phyloP scores from a whole-genome alignment of 2,329 filamentous ascomycete genomes.

The Gnomoniopsis smithogilvyi region DNA sequence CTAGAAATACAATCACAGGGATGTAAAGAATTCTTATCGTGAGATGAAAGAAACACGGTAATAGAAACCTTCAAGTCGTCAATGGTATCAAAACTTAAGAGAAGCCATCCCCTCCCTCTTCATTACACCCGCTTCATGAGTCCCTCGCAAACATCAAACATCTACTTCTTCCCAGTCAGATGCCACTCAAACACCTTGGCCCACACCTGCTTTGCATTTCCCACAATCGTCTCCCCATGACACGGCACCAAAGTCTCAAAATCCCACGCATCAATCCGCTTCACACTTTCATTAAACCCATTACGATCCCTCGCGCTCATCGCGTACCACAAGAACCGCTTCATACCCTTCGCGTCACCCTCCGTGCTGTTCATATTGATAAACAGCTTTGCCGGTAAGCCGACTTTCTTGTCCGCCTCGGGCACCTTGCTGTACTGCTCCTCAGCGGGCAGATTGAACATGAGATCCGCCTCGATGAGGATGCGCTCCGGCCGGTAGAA shows the following conservation, averaged over 20 bases:
- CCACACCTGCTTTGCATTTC: conserved; percentile 70
- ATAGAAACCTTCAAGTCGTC: neutral
- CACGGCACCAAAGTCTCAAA: conserved; percentile 86
- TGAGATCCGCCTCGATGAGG: conserved; percentile 82
- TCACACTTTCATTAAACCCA: conserved; percentile 68
- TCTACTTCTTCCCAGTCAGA: conserved; percentile 42
- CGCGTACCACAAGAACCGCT: conserved; percentile 79
- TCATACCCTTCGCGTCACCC: conserved; percentile 69
- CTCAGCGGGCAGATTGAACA: conserved; percentile 85
- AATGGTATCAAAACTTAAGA: neutral
- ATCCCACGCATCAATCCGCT: conserved; percentile 73
- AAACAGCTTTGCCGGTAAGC: conserved; percentile 42
- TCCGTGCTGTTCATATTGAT: conserved; percentile 56
- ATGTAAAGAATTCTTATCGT: neutral
- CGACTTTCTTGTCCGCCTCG: conserved; percentile 38
- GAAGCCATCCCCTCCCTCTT: neutral
- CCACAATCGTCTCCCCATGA: conserved; percentile 86
- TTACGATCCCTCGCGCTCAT: conserved; percentile 56
- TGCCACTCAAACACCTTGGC: conserved; percentile 82
- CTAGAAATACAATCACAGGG: too few relatives aligned
- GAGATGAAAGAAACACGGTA: neutral
- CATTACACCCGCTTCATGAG: neutral
- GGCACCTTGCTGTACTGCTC: conserved; percentile 75
- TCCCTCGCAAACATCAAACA: neutral
- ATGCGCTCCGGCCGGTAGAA: conserved; percentile 74